Percentiles rank a stretch among this genome's conserved stretches.
phyloP scores from a whole-genome alignment of 192 early-diverging fungal species.

The Podila clonocystis region DNA sequence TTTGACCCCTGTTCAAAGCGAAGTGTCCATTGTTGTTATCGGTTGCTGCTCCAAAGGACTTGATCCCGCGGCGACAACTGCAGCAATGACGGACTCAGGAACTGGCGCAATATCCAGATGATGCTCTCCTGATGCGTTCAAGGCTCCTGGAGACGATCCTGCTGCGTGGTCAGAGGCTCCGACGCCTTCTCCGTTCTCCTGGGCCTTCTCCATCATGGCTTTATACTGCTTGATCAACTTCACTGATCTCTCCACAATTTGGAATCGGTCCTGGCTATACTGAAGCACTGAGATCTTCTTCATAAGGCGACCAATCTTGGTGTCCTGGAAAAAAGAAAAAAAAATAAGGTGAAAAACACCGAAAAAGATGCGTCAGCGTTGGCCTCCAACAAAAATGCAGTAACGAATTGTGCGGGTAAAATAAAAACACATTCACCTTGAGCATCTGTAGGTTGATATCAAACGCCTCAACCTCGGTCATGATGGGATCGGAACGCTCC shows the following conservation, averaged over 20 bases:
- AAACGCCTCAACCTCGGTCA: constrained; percentile 55
- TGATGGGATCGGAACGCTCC: constrained; percentile 41
- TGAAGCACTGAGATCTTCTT: constrained; percentile 51
- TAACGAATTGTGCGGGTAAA: neutral
- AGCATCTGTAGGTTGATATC: constrained; percentile 50
- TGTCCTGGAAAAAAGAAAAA: constrained; percentile 31
- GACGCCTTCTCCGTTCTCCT: constrained; percentile 33
- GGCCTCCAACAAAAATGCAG: neutral
- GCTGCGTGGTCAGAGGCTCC: neutral
- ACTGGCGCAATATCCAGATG: too few relatives aligned
- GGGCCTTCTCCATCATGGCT: constrained; percentile 48
- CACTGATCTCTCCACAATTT: constrained; percentile 46
- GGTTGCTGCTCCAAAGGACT: neutral
- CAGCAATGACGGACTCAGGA: neutral
- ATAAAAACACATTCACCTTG: constrained; percentile 28
- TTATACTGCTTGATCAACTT: constrained; percentile 54
- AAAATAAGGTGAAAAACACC: neutral
- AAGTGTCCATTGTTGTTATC: too few relatives aligned
- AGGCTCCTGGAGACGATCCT: neutral
- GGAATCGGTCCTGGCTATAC: constrained; percentile 42
- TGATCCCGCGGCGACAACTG: neutral
- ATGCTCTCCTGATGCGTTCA: too few relatives aligned
- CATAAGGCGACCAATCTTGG: constrained; percentile 57
- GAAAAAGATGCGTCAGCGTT: neutral
- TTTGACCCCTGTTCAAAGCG: too few relatives aligned